A percentile compares a stretch with the other conserved stretches of the same genome.
Evolutionary conservation across 2,329 filamentous ascomycete genomes (phyloP).

Genomic region (Grosmannia huntii): DNA sequence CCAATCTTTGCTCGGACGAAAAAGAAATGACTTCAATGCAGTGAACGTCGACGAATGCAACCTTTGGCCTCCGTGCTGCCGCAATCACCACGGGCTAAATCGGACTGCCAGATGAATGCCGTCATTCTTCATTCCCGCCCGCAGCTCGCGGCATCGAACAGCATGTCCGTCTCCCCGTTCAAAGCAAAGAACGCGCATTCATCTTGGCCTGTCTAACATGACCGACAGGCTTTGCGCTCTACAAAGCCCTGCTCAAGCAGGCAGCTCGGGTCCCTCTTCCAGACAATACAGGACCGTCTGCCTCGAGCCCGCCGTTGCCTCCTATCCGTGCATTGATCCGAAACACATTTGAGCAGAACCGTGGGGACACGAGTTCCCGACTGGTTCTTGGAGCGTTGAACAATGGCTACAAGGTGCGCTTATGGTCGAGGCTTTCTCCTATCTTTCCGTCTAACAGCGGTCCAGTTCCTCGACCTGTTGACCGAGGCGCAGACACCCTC

Average conservation of each 20-base stretch:
- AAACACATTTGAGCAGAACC: slow-evolving; percentile 50
- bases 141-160: slow-evolving; percentile 37
- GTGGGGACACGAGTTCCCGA: slow-evolving; percentile 41
- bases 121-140: slow-evolving; percentile 32
- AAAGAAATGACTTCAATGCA: not conserved
- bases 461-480: slow-evolving; percentile 20
- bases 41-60: not conserved
- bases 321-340: slow-evolving; percentile 46
- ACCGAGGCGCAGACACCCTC: slow-evolving; percentile 23
- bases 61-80: not conserved
- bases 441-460: no score
- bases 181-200: not conserved
- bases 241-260: slow-evolving; percentile 53
- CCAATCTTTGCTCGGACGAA: not conserved
- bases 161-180: slow-evolving; percentile 26
- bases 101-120: slow-evolving; percentile 20
- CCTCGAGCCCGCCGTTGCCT: slow-evolving; percentile 17
- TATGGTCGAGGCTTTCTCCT: not conserved
- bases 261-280: slow-evolving; percentile 40
- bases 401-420: slow-evolving; percentile 51
- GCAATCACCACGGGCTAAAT: not conserved
- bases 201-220: not conserved
- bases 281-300: slow-evolving; percentile 25
- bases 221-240: slow-evolving; percentile 52
- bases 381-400: slow-evolving; percentile 50